These are phyloP conservation scores for Prunus campanulata DNA, from an alignment of 306 rosid species.

Conservation along the genomic window DNA sequence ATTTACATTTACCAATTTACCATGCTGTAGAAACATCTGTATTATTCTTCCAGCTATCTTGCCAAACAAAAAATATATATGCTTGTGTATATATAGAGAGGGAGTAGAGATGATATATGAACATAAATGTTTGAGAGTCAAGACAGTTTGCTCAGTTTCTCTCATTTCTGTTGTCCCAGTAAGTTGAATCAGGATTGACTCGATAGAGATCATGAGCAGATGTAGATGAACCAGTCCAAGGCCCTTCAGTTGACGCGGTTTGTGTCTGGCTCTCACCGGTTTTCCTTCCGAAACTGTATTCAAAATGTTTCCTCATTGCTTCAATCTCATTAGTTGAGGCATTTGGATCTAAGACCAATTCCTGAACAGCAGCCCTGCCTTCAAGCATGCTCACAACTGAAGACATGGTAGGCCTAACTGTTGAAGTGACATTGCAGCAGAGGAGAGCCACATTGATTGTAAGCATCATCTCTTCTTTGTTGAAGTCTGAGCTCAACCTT, in stretches of 20 bases:
- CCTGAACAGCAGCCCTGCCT: conserved; percentile 26
- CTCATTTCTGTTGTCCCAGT: conserved; percentile 14
- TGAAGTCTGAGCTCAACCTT: conserved; percentile 26
- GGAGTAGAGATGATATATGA: background rate
- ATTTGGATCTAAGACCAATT: conserved; percentile 6
- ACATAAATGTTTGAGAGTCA: background rate
- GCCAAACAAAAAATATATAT: background rate
- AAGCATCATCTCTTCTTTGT: conserved; percentile 24
- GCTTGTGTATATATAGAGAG: background rate
- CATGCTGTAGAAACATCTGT: background rate
- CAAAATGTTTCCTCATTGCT: conserved; percentile 24
- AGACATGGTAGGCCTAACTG: conserved; percentile 44
- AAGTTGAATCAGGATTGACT: conserved; percentile 17
- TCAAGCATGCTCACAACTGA: conserved; percentile 48
- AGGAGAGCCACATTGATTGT: conserved; percentile 37
- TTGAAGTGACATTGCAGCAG: conserved; percentile 30
- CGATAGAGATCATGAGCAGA: conserved; percentile 36
- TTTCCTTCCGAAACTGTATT: background rate
- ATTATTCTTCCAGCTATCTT: background rate
- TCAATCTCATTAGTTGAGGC: conserved; percentile 14
- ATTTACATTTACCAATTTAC: background rate
- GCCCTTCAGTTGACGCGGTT: conserved; percentile 14
- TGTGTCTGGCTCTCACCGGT: conserved; percentile 7
- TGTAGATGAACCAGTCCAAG: conserved; percentile 22
- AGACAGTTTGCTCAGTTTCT: background rate